Evolutionary conservation across 176 grass and related monocot species (phyloP).

Genomic region (Lolium perenne): DNA sequence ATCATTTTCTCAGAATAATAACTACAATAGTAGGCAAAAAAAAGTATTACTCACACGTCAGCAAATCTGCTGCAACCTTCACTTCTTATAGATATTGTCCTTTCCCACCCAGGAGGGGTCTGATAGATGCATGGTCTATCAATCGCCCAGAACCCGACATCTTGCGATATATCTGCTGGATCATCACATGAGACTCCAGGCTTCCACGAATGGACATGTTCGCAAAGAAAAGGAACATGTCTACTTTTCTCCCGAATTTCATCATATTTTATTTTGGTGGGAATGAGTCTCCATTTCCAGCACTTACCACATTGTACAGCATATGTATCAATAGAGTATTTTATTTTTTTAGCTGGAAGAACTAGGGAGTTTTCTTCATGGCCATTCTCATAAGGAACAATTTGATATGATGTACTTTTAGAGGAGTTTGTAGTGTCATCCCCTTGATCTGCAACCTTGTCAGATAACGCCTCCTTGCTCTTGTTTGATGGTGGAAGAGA

Average conservation of each 20-base stretch:
- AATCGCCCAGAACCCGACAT: conserved; percentile 69
- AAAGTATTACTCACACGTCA: conserved; percentile 63
- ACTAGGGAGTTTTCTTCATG: not conserved
- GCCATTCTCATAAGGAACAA: not conserved
- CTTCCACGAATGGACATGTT: conserved; percentile 64
- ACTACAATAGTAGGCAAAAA: not conserved
- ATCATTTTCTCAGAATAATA: not conserved
- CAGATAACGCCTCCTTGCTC: not conserved
- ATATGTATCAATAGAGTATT: conserved; percentile 55
- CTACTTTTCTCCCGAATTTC: conserved; percentile 58
- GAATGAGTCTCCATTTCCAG: conserved; percentile 73
- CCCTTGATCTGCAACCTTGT: conserved; percentile 27
- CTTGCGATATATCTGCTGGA: conserved; percentile 64
- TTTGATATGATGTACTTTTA: conserved; percentile 5
- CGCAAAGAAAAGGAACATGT: conserved; percentile 61
- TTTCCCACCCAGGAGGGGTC: conserved; percentile 72
- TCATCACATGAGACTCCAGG: conserved; percentile 64
- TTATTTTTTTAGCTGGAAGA: conserved; percentile 30
- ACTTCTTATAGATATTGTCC: conserved; percentile 62
- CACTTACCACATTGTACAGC: conserved; percentile 70
- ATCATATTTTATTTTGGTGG: conserved; percentile 78
- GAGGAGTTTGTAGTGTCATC: not conserved
- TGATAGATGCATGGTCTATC: conserved; percentile 62
- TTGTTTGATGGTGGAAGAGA: not conserved
- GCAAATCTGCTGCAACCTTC: conserved; percentile 70